Evolutionary conservation across 805 yeast genomes (phyloP), one percentile per base, ranked within the genome.

Genomic region (Teunomyces stri): DNA sequence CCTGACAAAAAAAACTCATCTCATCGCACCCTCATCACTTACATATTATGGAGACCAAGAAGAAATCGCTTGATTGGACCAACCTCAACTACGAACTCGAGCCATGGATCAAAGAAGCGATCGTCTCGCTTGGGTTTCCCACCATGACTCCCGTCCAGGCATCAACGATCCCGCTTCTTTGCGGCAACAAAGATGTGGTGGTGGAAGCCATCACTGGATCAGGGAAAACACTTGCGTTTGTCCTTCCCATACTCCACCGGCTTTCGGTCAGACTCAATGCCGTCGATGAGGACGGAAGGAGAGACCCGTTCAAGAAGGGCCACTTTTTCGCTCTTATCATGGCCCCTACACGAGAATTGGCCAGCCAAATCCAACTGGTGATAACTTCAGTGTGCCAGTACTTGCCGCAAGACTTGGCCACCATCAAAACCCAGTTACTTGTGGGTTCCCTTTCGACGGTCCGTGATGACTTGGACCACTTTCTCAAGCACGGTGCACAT

Each of bases 201-300:
- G 98, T 90, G 1, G 97, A 94, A 62, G 96, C 97, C 0, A 96
- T 89, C 1, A 94, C 99, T 0, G 99, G 99, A 0, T 90, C 97
- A 0, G 99, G 99, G n/a, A 94, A 94, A 63, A 94, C 99, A 0
- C 65, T 91, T n/a, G 86, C 97, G 3, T 94, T 87, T 69, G 81
- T 84, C 4, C 75, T 94, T 2, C 99, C 99, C 0, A 77, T 87
- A 1, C 58, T 90, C 4, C 92, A 90, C 56, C 84, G 82, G 54
- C 65, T 90, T 6, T 66, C 74, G 2, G 60, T 59, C 39, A 56
- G 56, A 47, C 62, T 58, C 45, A 66, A 58, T 51, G 54, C 56
- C 39, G 31, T 34, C 2, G 59, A 50, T 10, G 60, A 53, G 11
- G 64, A 55, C 5, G 61, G 51, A 6, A 57, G 53, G 15, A 50